Base-by-base conservation (phyloP, 306 rosid genomes). In the Lathyrus tuberosus region DNA sequence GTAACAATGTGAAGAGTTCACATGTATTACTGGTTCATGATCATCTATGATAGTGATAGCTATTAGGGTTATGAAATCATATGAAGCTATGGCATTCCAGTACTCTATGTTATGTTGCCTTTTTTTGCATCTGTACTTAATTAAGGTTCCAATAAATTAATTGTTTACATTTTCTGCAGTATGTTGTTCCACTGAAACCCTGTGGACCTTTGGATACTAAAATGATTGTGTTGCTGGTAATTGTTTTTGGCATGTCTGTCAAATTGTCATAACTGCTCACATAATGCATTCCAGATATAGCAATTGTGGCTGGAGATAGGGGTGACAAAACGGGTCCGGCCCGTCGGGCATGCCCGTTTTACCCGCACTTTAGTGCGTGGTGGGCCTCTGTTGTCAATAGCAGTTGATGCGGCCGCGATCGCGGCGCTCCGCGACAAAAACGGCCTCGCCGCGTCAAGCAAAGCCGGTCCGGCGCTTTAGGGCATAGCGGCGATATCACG, bases 31-130 rank as follows among this genome's bases (percentile, higher is more conserved):
- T 17, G 57, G 64, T 26, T 67, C 79, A 62, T 44, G 64, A 17
- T 67, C 79, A 56, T 44, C 31, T 57, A 48, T 72, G 43, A n/a
- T 62, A 44, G 37, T 44, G 17, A 7, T 56, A 3, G 38, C 62
- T 38, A 26, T 57, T n/a, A 46, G 42, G 71, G 58, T 74, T 52
- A 44, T 78, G 68, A 47, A 65, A 51, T 67, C 48, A 30, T 49
- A 16, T 26, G 22, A 65, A 11, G 65, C 43, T 24, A 49, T 24
- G 49, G 44, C 28, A 61, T 49, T 62, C 9, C 48, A 61, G 20
- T 69, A 28, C 22, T 68, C 65, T 72, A 22, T 51, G 26, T 15
- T n/a, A n/a, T 44, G 28, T 62, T 40, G 33, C 46, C 30, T 60
- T 46, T 60, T n/a, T 78, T 12, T 49, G 62, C 20, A 22, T 64